These are phyloP conservation scores for Sordariomycetes sp. DNA, from an alignment of 2,329 filamentous ascomycete species.

Conservation along the genomic window DNA sequence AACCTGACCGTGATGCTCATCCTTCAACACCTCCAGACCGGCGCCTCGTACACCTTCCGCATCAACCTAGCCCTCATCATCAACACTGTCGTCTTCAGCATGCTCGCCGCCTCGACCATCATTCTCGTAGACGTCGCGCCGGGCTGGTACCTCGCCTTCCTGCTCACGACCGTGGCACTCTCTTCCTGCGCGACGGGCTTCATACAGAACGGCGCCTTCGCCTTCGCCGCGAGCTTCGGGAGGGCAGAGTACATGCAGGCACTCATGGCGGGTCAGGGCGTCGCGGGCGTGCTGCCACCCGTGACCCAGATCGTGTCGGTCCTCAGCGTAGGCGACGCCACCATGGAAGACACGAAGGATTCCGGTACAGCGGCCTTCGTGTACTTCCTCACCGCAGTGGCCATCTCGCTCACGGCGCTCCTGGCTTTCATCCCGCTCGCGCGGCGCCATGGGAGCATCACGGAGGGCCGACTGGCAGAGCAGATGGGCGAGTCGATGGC, in stretches of 20 bases:
- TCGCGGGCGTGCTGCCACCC: conserved; percentile 83
- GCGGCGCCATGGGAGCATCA: conserved; percentile 43
- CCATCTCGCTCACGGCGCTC: conserved; percentile 60
- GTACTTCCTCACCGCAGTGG: conserved; percentile 84
- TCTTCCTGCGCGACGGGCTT: conserved; percentile 73
- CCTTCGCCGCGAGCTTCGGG: conserved; percentile 79
- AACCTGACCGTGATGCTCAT: conserved; percentile 69
- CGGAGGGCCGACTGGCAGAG: conserved; percentile 36
- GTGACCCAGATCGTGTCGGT: conserved; percentile 81
- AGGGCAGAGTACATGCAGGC: conserved; percentile 86
- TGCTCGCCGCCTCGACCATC: conserved; percentile 73
- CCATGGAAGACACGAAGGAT: conserved; percentile 19
- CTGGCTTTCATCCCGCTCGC: conserved; percentile 66
- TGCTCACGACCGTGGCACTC: conserved; percentile 71
- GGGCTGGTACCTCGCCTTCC: conserved; percentile 63
- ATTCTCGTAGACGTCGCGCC: conserved; percentile 53
- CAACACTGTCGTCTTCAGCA: conserved; percentile 64
- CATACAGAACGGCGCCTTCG: conserved; percentile 89
- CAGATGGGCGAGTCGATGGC: conserved; percentile 38
- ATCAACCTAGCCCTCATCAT: conserved; percentile 69
- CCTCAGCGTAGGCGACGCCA: conserved; percentile 46
- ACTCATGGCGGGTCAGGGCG: conserved; percentile 88
- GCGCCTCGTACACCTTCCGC: conserved; percentile 78
- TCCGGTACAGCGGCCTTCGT: conserved; percentile 65
- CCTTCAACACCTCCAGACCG: conserved; percentile 68